Evolutionary conservation across 306 rosid genomes (phyloP).

Genomic region (Gastrolobium villosum): DNA sequence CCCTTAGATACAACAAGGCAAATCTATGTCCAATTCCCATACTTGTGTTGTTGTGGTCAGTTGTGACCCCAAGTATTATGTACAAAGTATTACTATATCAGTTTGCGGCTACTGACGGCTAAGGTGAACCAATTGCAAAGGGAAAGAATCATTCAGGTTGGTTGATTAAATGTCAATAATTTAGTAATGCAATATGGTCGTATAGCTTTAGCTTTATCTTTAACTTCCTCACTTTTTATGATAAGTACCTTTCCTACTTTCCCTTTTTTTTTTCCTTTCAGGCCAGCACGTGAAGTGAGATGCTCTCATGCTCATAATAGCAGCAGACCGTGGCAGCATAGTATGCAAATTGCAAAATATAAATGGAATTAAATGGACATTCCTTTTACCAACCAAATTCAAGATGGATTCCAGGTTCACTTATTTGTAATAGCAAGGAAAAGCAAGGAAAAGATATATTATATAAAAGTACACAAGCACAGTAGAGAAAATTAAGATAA

Average conservation of each 20-base stretch:
- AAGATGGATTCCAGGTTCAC: conserved; percentile 20
- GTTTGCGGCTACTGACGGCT: background rate
- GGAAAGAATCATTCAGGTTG: background rate
- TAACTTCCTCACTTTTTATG: background rate
- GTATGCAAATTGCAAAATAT: conserved; percentile 1
- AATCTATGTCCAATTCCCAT: background rate
- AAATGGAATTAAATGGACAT: background rate
- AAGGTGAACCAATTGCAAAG: background rate
- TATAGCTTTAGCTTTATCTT: conserved; percentile 7
- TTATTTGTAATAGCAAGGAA: conserved; percentile 14
- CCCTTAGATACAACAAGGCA: background rate
- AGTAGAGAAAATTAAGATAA: background rate
- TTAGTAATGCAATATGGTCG: conserved; percentile 20
- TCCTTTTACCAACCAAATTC: background rate
- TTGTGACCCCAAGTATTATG: background rate
- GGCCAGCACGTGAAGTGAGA: conserved; percentile 16
- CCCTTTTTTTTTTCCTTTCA: background rate
- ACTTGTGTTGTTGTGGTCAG: background rate
- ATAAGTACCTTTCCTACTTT: conserved; percentile 17
- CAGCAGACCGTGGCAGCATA: background rate
- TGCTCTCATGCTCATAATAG: background rate
- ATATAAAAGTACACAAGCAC: conserved; percentile 1
- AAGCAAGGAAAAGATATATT: conserved; percentile 15
- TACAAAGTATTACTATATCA: too few species aligned
- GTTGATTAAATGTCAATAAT: background rate